These are phyloP conservation scores for Phytophthora tubulina DNA, from an alignment of 352 stramenopile genomes.

Conservation along the genomic window DNA sequence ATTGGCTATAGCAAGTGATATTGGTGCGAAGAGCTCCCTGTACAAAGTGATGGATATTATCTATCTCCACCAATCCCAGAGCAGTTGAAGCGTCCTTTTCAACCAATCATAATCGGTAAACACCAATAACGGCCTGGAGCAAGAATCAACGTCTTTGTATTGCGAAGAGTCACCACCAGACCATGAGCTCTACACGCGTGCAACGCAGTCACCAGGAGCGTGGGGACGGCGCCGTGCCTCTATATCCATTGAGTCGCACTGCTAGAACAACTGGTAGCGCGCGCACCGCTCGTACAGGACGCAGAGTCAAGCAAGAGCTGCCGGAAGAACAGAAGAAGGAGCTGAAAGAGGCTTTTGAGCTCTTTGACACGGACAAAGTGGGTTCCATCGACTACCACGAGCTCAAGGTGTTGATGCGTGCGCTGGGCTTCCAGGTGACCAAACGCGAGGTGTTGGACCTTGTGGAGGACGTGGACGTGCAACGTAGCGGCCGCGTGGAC, in stretches of 20 bases:
- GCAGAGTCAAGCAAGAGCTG: slow-evolving; percentile 76
- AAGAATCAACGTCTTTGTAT: slow-evolving; percentile 14
- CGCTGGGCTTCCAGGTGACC: slow-evolving; percentile 93
- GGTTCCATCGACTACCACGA: slow-evolving; percentile 94
- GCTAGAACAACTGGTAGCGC: slow-evolving; percentile 19
- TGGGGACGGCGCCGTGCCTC: slow-evolving; percentile 34
- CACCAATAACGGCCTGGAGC: slow-evolving; percentile 13
- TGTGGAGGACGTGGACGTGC: slow-evolving; percentile 91
- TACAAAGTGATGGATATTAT: slow-evolving; percentile 5
- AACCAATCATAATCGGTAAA: slow-evolving; percentile 23
- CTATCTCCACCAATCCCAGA: slow-evolving; percentile 22
- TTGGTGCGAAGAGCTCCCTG: slow-evolving; percentile 20
- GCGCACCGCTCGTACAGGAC: slow-evolving; percentile 22
- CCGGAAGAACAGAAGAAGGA: slow-evolving; percentile 90
- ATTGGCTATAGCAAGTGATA: slow-evolving; percentile 31
- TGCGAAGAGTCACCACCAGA: slow-evolving; percentile 30
- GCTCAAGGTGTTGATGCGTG: slow-evolving; percentile 94
- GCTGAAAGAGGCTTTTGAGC: slow-evolving; percentile 93
- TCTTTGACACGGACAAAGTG: slow-evolving; percentile 94
- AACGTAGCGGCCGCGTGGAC: slow-evolving; percentile 85
- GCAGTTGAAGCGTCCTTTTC: slow-evolving; percentile 13
- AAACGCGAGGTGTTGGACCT: slow-evolving; percentile 91
- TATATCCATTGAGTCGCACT: slow-evolving; percentile 33
- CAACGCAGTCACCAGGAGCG: slow-evolving; percentile 45
- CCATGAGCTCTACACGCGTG: slow-evolving; percentile 41